Evolutionary conservation across 345 rosid species (phyloP).

Genomic region (Cardamine occulta): DNA sequence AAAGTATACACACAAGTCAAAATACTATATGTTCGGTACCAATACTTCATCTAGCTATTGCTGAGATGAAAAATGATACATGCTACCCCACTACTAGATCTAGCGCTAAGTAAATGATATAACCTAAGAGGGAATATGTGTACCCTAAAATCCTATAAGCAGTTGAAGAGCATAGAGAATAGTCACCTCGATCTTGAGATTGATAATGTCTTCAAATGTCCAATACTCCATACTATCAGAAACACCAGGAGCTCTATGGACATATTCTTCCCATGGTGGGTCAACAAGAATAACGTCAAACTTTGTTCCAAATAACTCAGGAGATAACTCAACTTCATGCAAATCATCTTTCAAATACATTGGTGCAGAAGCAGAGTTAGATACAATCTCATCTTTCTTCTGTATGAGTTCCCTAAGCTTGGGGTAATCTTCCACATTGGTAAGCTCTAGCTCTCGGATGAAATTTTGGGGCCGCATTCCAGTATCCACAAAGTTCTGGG

Average conservation of each 20-base stretch:
- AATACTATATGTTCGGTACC: conserved; percentile 15
- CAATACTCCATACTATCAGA: conserved; percentile 98
- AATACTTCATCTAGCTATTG: conserved; percentile 1
- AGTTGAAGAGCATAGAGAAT: conserved; percentile 18
- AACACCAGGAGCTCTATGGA: conserved; percentile 98
- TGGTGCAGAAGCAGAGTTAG: conserved; percentile 89
- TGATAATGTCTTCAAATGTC: conserved; percentile 93
- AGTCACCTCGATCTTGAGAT: conserved; percentile 91
- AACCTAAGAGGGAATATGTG: conserved; percentile 7
- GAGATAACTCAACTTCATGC: conserved; percentile 83
- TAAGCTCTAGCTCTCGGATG: conserved; percentile 95
- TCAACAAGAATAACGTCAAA: conserved; percentile 98
- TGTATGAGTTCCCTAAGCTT: conserved; percentile 99
- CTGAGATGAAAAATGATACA: conserved; percentile 8
- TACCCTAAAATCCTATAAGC: background rate
- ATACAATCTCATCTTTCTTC: conserved; percentile 97
- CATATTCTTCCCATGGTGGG: conserved; percentile 99
- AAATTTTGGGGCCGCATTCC: conserved; percentile 99
- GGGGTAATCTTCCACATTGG: conserved; percentile 97
- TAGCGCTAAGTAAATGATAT: background rate
- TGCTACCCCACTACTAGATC: background rate
- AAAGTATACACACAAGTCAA: conserved; percentile 18
- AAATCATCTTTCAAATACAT: conserved; percentile 86
- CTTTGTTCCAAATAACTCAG: conserved; percentile 93
- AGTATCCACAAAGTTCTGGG: conserved; percentile 98